Percentiles rank a stretch among this genome's conserved stretches.
phyloP scores from a whole-genome alignment of 192 early-diverging fungal genomes.

The Coemansia sp. region DNA sequence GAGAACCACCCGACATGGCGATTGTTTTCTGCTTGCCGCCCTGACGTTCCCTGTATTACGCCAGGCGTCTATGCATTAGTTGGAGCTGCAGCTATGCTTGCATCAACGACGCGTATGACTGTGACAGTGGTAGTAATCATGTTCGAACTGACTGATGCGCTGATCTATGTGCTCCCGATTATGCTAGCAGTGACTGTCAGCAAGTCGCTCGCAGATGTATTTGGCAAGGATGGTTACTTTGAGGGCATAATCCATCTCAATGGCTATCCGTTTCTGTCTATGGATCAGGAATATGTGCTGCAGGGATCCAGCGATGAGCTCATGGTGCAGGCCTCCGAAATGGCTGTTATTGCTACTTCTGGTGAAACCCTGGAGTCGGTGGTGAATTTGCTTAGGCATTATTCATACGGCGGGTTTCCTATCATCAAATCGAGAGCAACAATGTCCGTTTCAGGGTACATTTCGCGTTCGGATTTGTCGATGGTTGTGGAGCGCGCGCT shows the following conservation, averaged over 20 bases:
- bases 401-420: conserved; percentile 71
- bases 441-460: conserved; percentile 69
- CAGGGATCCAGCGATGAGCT: conserved; percentile 59
- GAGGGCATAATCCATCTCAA: conserved; percentile 58
- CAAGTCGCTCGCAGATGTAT: conserved; percentile 54
- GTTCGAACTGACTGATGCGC: conserved; percentile 97
- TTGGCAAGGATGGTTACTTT: conserved; percentile 57
- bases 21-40: conserved; percentile 64
- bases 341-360: conserved; percentile 54
- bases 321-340: conserved; percentile 62
- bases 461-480: conserved; percentile 59
- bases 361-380: conserved; percentile 56
- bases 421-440: conserved; percentile 61
- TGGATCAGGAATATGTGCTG: conserved; percentile 59
- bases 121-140: conserved; percentile 94
- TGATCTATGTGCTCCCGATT: conserved; percentile 92
- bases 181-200: conserved; percentile 71
- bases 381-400: conserved; percentile 39
- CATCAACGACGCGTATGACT: conserved; percentile 88
- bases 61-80: conserved; percentile 83
- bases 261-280: conserved; percentile 67
- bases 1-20: conserved; percentile 60
- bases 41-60: conserved; percentile 81
- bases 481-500: conserved; percentile 31
- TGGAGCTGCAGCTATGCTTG: conserved; percentile 79